Base-by-base conservation (phyloP, 148 eudicot genomes). In the Chenopodium formosanum region DNA sequence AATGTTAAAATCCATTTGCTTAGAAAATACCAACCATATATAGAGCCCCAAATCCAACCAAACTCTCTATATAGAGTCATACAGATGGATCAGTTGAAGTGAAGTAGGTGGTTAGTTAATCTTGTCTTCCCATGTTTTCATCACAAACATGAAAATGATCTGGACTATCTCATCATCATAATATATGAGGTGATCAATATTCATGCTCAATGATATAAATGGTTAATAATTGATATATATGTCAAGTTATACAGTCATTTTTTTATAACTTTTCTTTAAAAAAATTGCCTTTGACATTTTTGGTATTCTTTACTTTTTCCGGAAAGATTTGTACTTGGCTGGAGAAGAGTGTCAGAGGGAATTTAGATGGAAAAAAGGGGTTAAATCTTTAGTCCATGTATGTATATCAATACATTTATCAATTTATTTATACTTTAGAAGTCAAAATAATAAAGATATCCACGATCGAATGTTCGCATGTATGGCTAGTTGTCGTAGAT, bases 21-120 rank as follows among this genome's bases (percentile, higher is more conserved):
- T 67, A 67, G 70, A 73, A 23, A 73, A n/a, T 9, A 48, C 76
- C 25, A 20, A 6, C 56, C 56, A 70, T 40, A 44, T n/a, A 46
- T 44, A 71, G n/a, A 47, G 8, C 2, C 58, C 76, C 50, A 73
- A 73, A 73, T 48, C 58, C 32, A 73, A 73, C 76, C 40, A 46
- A 71, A 50, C 9, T 40, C 50, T 71, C 12, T 68, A 40, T 17
- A 22, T 67, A 46, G 75, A n/a, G 32, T 73, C 58, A 20, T 73
- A 47, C 76, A 23, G 19, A 46, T 10, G 58, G 60, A 37, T 37
- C 8, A 70, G 62, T 56, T 2, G 19, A 40, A 2, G 19, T 1
- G 4, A 29, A 2, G 22, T 40, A 70, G 74, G 74, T 70, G 74
- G 50, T 20, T 70, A 4, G 74, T 70, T 40, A 37, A 70, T 70